Conservation (phyloP, 1,284 basidiomycete genomes). For the Amylostereum areolatum region DNA sequence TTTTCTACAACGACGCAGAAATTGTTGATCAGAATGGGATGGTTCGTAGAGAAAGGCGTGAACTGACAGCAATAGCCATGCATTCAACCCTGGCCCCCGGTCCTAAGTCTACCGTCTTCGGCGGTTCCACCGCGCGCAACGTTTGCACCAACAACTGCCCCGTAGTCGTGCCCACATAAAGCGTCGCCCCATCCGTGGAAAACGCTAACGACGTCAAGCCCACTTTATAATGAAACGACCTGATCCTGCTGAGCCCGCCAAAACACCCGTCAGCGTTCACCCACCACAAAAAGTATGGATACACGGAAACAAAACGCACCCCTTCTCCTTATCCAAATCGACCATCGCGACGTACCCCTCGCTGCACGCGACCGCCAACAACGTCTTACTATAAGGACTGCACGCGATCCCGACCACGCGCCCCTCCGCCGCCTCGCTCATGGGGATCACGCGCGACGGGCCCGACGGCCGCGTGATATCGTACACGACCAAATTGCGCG, state of each 20-base stretch:
- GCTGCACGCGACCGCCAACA: conserved; percentile 52
- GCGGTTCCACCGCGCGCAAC: conserved; percentile 57
- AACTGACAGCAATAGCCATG: conserved; percentile 50
- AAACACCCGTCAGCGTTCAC: not conserved
- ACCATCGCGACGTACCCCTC: conserved; percentile 49
- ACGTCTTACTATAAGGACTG: conserved; percentile 69
- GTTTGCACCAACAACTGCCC: conserved; percentile 59
- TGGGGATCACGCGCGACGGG: conserved; percentile 44
- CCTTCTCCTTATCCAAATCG: conserved; percentile 69
- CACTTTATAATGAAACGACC: conserved; percentile 28
- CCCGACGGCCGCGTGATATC: conserved; percentile 53
- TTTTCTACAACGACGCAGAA: conserved; percentile 1
- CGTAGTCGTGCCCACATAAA: conserved; percentile 57
- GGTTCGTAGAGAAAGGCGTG: not conserved
- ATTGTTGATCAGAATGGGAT: not conserved
- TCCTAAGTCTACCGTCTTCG: conserved; percentile 45
- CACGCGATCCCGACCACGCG: conserved; percentile 47
- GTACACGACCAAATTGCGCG: conserved; percentile 50
- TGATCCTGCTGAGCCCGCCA: conserved; percentile 1
- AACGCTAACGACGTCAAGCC: conserved; percentile 54
- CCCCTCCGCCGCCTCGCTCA: conserved; percentile 39
- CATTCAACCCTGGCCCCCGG: conserved; percentile 39
- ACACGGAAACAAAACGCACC: conserved; percentile 32
- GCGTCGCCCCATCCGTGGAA: conserved; percentile 57
- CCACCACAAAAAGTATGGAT: not conserved